phyloP scores from a whole-genome alignment of 495 filamentous ascomycete genomes.

The Aspergillus asperescens region DNA sequence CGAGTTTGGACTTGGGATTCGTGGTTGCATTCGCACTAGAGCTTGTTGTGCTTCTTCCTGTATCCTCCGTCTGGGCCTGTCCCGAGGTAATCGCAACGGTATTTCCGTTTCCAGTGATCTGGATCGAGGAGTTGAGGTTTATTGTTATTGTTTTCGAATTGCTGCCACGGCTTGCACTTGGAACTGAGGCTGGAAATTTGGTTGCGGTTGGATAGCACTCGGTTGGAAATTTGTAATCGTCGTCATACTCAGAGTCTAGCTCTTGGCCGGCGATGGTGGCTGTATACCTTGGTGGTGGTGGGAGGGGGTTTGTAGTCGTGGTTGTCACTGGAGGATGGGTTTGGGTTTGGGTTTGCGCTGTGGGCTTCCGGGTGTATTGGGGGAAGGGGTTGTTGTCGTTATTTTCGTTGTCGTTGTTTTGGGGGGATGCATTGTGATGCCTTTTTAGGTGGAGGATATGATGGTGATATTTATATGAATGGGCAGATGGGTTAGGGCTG shows the following conservation, averaged over 20 bases:
- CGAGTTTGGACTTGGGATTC: constrained; percentile 15
- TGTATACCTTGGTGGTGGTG: constrained; percentile 18
- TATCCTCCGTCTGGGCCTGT: not conserved
- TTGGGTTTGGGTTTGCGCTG: not conserved
- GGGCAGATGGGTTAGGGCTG: no score
- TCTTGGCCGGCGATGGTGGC: not conserved
- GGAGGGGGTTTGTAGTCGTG: not conserved
- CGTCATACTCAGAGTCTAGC: not conserved
- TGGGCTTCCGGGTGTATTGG: not conserved
- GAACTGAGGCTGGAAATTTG: constrained; percentile 7
- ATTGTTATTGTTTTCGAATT: constrained; percentile 22
- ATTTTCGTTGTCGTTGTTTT: not conserved
- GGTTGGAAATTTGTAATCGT: not conserved
- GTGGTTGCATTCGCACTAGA: no score
- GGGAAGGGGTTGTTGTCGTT: not conserved
- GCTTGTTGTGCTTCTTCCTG: not conserved
- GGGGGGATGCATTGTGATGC: not conserved
- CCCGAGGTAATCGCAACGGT: constrained; percentile 24
- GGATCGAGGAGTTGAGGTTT: constrained; percentile 35
- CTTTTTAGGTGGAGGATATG: not conserved
- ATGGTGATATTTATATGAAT: no score
- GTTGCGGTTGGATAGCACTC: not conserved
- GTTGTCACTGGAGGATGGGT: not conserved
- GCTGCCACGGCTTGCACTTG: constrained; percentile 15
- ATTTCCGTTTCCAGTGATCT: constrained; percentile 31